These are phyloP conservation scores for Rhynchospora pubera DNA, from an alignment of 176 grass and related monocot genomes.

Conservation along the genomic window DNA sequence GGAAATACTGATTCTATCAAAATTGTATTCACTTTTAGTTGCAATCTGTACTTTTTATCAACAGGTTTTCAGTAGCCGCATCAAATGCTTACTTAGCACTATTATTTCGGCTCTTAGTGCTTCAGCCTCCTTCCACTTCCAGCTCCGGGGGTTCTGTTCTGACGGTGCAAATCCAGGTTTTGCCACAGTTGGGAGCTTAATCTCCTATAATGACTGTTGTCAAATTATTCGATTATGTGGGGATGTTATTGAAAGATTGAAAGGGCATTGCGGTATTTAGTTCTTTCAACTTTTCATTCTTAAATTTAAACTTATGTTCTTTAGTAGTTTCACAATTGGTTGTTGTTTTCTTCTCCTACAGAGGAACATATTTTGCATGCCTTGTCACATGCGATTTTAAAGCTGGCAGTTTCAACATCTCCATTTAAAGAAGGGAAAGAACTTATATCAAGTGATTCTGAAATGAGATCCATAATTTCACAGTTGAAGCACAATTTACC, in stretches of 20 bases:
- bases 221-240: slow-evolving; percentile 44
- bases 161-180: slow-evolving; percentile 19
- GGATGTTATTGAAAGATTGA: slow-evolving; percentile 37
- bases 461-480: slow-evolving; percentile 23
- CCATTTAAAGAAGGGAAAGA: slow-evolving; percentile 29
- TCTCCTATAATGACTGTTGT: slow-evolving; percentile 34
- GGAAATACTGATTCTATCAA: no score
- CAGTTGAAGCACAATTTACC: slow-evolving; percentile 35
- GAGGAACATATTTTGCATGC: slow-evolving; percentile 28
- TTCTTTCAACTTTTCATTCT: not conserved
- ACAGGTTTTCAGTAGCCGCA: slow-evolving; percentile 45
- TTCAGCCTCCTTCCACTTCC: slow-evolving; percentile 24
- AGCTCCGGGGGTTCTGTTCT: slow-evolving; percentile 35
- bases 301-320: not conserved
- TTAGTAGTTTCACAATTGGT: no score
- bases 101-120: slow-evolving; percentile 43
- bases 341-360: no score
- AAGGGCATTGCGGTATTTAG: slow-evolving; percentile 31
- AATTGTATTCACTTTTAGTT: no score
- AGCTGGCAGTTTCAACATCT: slow-evolving; percentile 34
- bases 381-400: slow-evolving; percentile 45
- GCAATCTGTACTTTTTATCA: not conserved
- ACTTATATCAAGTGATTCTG: slow-evolving; percentile 5
- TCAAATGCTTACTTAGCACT: slow-evolving; percentile 47
- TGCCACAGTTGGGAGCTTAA: slow-evolving; percentile 40